These are phyloP conservation scores for Hydnomerulius pinastri DNA, from an alignment of 768 basidiomycete genomes.

Conservation along the genomic window DNA sequence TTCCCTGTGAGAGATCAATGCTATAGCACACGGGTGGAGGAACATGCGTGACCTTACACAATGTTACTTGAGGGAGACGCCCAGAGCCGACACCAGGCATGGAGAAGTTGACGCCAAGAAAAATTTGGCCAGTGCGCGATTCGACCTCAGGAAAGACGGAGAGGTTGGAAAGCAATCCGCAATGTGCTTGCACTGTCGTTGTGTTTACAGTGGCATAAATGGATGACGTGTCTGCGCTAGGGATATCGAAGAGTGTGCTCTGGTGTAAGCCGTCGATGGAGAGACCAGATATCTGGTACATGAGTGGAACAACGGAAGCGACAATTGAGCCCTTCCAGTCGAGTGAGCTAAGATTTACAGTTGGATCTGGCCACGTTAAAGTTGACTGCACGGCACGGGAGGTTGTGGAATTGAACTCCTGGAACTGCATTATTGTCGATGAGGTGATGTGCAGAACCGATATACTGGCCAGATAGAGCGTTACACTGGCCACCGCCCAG, in stretches of 20 bases:
- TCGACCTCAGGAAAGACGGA: not conserved
- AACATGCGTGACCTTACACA: too few species aligned
- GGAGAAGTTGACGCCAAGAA: not conserved
- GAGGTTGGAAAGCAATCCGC: conserved; percentile 2
- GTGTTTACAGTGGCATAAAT: not conserved
- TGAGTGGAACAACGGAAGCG: not conserved
- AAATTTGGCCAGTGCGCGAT: too few species aligned
- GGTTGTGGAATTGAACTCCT: not conserved
- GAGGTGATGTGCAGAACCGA: conserved; percentile 3
- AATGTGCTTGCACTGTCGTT: not conserved
- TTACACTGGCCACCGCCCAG: conserved; percentile 1
- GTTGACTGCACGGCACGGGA: not conserved
- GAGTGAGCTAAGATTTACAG: not conserved
- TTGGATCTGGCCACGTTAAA: not conserved
- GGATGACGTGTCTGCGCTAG: not conserved
- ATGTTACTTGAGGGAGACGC: too few species aligned
- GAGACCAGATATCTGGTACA: not conserved
- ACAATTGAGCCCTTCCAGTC: not conserved
- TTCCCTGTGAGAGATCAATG: too few species aligned
- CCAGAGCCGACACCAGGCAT: not conserved
- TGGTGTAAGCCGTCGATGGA: not conserved
- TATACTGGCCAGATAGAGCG: not conserved
- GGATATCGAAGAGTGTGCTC: not conserved
- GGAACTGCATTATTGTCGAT: conserved; percentile 1
- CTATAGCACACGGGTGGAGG: too few species aligned